phyloP scores from a whole-genome alignment of 2,329 filamentous ascomycete genomes.

The Apiospora phragmitis region DNA sequence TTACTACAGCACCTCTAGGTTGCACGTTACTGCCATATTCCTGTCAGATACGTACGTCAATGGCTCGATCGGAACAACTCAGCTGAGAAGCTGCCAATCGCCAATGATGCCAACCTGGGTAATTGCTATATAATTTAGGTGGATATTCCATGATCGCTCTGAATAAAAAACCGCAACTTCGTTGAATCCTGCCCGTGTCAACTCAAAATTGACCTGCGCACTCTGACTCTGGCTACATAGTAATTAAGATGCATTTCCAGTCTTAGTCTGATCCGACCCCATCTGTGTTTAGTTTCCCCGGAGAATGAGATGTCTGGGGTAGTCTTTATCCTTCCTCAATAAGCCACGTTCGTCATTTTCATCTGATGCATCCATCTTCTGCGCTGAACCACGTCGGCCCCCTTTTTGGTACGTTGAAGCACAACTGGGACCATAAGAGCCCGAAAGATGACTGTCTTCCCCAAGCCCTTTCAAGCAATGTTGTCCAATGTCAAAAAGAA shows the following conservation, averaged over 20 bases:
- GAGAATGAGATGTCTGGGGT: background rate
- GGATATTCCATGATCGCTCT: too few species aligned
- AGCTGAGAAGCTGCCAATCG: background rate
- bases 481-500: too few species aligned
- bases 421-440: too few species aligned
- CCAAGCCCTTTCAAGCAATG: too few species aligned
- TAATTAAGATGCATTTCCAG: too few species aligned
- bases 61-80: background rate
- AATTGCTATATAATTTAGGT: too few species aligned
- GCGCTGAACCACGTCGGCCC: background rate
- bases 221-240: background rate
- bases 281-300: background rate
- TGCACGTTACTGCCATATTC: background rate
- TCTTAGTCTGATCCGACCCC: too few species aligned
- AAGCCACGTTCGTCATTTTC: background rate
- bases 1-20: too few species aligned
- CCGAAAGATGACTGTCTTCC: too few species aligned
- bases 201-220: background rate
- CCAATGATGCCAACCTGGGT: background rate
- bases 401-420: background rate
- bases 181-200: background rate
- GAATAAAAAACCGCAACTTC: background rate
- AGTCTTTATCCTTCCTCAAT: background rate
- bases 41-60: background rate
- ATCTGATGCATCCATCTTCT: fast-evolving